phyloP scores from a whole-genome alignment of 169 alveolate genomes.

The Cyclospora cayetanensis region DNA sequence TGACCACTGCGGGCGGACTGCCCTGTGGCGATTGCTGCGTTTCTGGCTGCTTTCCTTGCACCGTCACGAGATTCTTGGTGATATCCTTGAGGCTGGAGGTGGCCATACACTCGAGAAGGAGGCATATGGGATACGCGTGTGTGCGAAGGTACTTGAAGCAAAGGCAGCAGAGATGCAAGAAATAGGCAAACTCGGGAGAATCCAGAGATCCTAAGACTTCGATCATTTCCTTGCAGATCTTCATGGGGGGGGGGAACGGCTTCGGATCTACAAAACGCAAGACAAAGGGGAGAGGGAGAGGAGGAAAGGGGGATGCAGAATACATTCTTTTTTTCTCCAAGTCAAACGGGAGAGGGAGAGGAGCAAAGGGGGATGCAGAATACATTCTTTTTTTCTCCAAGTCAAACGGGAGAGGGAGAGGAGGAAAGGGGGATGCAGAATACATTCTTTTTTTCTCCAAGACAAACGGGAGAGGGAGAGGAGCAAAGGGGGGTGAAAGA shows the following conservation, averaged over 20 bases:
- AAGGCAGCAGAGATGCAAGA: slow-evolving; percentile 81
- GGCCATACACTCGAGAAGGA: slow-evolving; percentile 91
- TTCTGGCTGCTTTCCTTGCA: not conserved
- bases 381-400: too few species aligned
- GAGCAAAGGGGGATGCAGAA: too few species aligned
- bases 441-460: not conserved
- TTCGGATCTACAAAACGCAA: slow-evolving; percentile 83
- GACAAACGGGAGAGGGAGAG: not conserved
- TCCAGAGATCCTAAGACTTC: slow-evolving; percentile 93
- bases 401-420: too few species aligned
- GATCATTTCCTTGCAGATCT: slow-evolving; percentile 94
- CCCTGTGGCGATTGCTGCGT: not conserved
- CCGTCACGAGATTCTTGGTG: slow-evolving; percentile 68
- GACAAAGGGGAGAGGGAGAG: too few species aligned
- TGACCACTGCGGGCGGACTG: not conserved
- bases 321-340: too few species aligned
- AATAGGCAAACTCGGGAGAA: slow-evolving; percentile 76
- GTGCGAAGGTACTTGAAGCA: slow-evolving; percentile 86
- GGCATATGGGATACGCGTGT: slow-evolving; percentile 88
- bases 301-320: too few species aligned
- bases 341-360: too few species aligned
- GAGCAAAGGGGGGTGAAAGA: not conserved
- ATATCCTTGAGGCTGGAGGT: slow-evolving; percentile 94
- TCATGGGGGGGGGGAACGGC: slow-evolving; percentile 94
- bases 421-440: too few species aligned